Conservation (phyloP, 164 flowering plant species). For the Hamamelis virginiana region DNA sequence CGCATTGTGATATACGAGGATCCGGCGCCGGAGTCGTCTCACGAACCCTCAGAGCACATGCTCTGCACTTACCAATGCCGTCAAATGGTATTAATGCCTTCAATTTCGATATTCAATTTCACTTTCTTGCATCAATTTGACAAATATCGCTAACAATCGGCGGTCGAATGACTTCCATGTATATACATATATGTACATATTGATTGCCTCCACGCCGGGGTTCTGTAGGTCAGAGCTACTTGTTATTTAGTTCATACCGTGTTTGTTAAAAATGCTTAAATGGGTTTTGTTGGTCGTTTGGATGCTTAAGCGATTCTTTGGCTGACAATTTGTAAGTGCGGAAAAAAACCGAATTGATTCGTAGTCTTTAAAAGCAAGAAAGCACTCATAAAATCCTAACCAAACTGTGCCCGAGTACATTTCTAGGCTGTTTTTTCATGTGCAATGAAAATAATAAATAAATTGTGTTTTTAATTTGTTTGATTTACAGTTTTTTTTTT, state of each 20-base stretch:
- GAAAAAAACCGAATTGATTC: no score
- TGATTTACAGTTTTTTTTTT: neutral
- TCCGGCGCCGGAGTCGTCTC: conserved; percentile 23
- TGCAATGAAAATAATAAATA: no score
- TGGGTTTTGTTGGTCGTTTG: no score
- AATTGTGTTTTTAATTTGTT: neutral
- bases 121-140: neutral
- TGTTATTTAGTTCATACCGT: neutral
- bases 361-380: no score
- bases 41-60: conserved; percentile 47
- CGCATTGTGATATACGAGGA: conserved; percentile 61
- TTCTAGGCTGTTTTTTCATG: no score
- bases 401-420: no score
- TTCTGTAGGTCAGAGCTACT: neutral
- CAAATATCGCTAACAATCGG: no score
- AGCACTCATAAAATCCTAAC: no score
- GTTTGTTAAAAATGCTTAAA: neutral
- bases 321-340: no score
- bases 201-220: neutral
- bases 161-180: no score
- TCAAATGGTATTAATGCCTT: conserved; percentile 57
- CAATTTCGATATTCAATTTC: neutral
- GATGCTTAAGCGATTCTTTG: neutral
- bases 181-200: no score
- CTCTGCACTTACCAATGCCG: conserved; percentile 91